phyloP scores from a whole-genome alignment of 2,329 filamentous ascomycete species.

The Aspergillus terreus region DNA sequence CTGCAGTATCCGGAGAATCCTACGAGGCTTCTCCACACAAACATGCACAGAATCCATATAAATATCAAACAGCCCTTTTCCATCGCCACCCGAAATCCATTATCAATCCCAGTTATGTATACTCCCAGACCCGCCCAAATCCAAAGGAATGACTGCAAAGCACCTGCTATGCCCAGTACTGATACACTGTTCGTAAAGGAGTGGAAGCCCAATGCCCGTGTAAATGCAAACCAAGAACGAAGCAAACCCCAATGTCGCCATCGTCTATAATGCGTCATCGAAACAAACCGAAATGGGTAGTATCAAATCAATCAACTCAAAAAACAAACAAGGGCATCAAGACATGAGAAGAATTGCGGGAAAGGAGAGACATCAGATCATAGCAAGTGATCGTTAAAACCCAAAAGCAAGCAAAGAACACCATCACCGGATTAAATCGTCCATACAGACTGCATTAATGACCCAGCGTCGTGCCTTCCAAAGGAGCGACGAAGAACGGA shows the following conservation, averaged over 20 bases:
- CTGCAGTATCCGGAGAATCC: too few species aligned
- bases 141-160: constrained; percentile 35
- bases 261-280: constrained; percentile 29
- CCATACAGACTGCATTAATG: constrained; percentile 20
- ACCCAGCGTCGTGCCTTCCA: constrained; percentile 21
- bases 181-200: constrained; percentile 34
- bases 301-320: constrained; percentile 12
- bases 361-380: constrained; percentile 36
- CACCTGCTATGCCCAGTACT: constrained; percentile 35
- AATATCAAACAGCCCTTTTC: constrained; percentile 8
- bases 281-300: constrained; percentile 2
- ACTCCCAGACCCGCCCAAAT: constrained; percentile 26
- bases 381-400: constrained; percentile 18
- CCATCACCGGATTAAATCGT: constrained; percentile 19
- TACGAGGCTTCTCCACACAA: too few species aligned
- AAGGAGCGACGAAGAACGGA: constrained; percentile 28
- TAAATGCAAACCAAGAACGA: background rate
- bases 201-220: constrained; percentile 30
- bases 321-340: constrained; percentile 24
- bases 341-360: constrained; percentile 20
- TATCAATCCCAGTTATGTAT: constrained; percentile 13
- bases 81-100: constrained; percentile 14
- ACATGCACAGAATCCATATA: background rate
- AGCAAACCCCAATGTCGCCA: constrained; percentile 24
- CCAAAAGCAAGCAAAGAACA: constrained; percentile 1